A percentile compares a stretch with the other conserved stretches of the same genome.
Evolutionary conservation across 768 basidiomycete genomes (phyloP).

Genomic region (Russula brevipes): DNA sequence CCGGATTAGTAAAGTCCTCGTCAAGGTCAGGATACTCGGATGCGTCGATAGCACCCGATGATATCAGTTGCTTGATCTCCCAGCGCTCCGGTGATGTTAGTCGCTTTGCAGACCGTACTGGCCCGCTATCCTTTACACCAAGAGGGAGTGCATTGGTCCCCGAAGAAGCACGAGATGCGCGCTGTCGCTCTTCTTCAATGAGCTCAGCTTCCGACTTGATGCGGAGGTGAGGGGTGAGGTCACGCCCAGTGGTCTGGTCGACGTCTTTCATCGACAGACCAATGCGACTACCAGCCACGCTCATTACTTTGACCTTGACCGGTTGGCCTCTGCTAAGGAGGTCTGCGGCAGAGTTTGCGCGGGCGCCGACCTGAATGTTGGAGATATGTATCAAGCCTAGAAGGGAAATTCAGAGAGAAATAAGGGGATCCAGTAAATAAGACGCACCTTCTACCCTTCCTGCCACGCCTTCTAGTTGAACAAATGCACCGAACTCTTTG

Average conservation of each 20-base stretch:
- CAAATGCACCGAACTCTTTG: slow-evolving; percentile 96
- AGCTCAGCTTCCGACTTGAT: slow-evolving; percentile 94
- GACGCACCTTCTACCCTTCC: slow-evolving; percentile 87
- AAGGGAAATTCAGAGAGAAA: background rate
- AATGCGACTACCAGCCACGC: slow-evolving; percentile 72
- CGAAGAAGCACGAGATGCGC: slow-evolving; percentile 58
- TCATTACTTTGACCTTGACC: slow-evolving; percentile 97
- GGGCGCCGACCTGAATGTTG: slow-evolving; percentile 76
- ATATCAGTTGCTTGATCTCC: slow-evolving; percentile 99
- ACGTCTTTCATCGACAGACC: slow-evolving; percentile 98
- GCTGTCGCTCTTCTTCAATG: slow-evolving; percentile 64
- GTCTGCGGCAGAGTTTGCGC: slow-evolving; percentile 84
- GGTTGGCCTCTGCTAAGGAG: slow-evolving; percentile 76
- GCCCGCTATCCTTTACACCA: slow-evolving; percentile 46
- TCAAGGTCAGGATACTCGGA: slow-evolving; percentile 93
- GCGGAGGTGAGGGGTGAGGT: slow-evolving; percentile 90
- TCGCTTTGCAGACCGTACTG: slow-evolving; percentile 76
- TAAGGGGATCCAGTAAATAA: slow-evolving; percentile 12
- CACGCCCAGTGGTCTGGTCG: slow-evolving; percentile 83
- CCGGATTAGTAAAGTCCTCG: slow-evolving; percentile 73
- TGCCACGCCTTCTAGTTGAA: slow-evolving; percentile 77
- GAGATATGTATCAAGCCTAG: slow-evolving; percentile 97
- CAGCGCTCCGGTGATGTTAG: slow-evolving; percentile 95
- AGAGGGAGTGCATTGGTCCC: slow-evolving; percentile 89
- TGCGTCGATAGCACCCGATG: slow-evolving; percentile 86